Conservation (phyloP, 148 eudicot genomes). For the Silene conica region DNA sequence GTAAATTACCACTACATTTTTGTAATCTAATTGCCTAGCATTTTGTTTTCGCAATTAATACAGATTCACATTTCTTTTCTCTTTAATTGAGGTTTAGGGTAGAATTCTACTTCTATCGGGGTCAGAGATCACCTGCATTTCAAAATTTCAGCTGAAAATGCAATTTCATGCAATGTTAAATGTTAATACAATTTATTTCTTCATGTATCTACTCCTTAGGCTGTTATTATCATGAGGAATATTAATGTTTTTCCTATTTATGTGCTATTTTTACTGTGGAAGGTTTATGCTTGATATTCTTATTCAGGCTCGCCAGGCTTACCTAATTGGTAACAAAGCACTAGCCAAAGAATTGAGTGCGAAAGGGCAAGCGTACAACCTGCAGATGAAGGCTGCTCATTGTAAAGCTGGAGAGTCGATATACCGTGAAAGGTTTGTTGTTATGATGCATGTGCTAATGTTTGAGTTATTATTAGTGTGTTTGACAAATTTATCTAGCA, state of each 20-base stretch:
- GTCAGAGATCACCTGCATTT: neutral
- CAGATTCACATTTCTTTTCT: neutral
- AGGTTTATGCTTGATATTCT: conserved; percentile 8
- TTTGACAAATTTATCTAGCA: neutral
- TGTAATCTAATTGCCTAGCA: neutral
- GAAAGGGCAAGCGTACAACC: conserved; percentile 89
- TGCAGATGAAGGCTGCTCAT: conserved; percentile 97
- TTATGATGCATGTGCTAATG: neutral
- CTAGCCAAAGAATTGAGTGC: conserved; percentile 86
- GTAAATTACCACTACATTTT: neutral
- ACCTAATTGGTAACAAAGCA: conserved; percentile 80
- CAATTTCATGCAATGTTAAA: neutral
- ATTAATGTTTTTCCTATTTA: neutral
- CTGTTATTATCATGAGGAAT: neutral
- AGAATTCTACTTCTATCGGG: neutral
- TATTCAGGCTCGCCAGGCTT: conserved; percentile 90
- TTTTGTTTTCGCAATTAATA: neutral
- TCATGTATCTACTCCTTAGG: conserved; percentile 1
- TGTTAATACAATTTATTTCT: neutral
- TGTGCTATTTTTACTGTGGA: neutral
- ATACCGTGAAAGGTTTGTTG: conserved; percentile 72
- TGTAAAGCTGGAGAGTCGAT: conserved; percentile 90
- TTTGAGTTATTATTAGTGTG: neutral
- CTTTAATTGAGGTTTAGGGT: neutral
- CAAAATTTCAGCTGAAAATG: neutral